Conservation (phyloP, 2,329 filamentous ascomycete genomes). For the Fusarium bactridioides region DNA sequence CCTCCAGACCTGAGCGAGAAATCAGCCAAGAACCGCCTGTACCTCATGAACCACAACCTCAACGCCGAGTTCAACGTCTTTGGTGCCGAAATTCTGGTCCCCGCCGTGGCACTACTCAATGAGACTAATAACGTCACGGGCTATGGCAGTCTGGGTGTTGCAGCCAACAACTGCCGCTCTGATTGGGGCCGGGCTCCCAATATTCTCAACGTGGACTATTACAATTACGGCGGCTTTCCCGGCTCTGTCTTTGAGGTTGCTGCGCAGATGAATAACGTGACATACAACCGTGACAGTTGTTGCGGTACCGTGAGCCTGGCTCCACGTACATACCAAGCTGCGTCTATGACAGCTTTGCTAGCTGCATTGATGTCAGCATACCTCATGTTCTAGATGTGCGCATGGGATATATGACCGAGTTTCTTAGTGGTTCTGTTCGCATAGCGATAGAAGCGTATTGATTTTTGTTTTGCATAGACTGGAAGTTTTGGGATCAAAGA, state of each 20-base stretch:
- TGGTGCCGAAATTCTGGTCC: conserved; percentile 71
- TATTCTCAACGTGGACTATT: conserved; percentile 85
- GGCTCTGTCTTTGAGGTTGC: conserved; percentile 82
- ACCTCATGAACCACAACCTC: conserved; percentile 90
- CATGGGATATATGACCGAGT: background rate
- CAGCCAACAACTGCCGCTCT: conserved; percentile 67
- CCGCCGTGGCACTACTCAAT: conserved; percentile 74
- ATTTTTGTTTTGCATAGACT: conserved; percentile 29
- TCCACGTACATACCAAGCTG: conserved; percentile 29
- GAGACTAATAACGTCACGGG: conserved; percentile 74
- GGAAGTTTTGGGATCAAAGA: conserved; percentile 6
- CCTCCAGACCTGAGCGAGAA: conserved; percentile 69
- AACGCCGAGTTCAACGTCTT: conserved; percentile 79
- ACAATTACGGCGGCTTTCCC: conserved; percentile 71
- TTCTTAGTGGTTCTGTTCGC: conserved; percentile 4
- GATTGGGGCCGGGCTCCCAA: conserved; percentile 76
- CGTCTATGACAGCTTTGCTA: conserved; percentile 31
- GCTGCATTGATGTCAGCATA: conserved; percentile 32
- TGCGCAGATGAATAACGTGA: conserved; percentile 74
- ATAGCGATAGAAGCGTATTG: conserved; percentile 22
- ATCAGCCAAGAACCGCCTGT: conserved; percentile 70
- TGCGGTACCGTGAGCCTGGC: conserved; percentile 58
- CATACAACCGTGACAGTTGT: conserved; percentile 64
- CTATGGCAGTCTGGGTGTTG: conserved; percentile 70
- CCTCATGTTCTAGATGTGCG: conserved; percentile 25